These are phyloP conservation scores for Paracorniculantispora psalliotae DNA, from an alignment of 2,329 filamentous ascomycete species.

Conservation along the genomic window DNA sequence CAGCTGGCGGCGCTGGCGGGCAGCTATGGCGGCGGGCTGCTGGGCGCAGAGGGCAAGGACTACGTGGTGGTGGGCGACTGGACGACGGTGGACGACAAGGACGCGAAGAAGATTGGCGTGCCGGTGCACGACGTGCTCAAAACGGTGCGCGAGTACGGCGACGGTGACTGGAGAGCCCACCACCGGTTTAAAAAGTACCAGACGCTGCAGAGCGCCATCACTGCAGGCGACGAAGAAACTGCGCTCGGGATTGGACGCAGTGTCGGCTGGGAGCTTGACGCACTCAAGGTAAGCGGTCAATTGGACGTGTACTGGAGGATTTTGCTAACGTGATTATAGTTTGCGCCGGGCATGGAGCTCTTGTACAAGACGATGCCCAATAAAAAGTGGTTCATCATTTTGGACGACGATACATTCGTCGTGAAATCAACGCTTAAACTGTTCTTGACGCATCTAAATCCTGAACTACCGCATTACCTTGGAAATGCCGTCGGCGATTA, in stretches of 20 bases:
- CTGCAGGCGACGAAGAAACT: conserved; percentile 31
- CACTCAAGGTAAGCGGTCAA: conserved; percentile 37
- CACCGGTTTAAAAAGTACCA: conserved; percentile 38
- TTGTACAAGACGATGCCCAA: conserved; percentile 44
- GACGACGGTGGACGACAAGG: conserved; percentile 31
- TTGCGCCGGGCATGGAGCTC: conserved; percentile 50
- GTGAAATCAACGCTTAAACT: conserved; percentile 43
- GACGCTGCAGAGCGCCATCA: conserved; percentile 34
- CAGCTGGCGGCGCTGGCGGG: conserved; percentile 40
- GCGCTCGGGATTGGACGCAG: conserved; percentile 33
- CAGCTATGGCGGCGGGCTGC: conserved; percentile 24
- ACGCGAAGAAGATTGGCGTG: conserved; percentile 27
- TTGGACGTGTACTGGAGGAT: not conserved
- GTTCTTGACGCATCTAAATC: conserved; percentile 46
- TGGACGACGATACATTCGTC: conserved; percentile 55
- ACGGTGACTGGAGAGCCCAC: conserved; percentile 23
- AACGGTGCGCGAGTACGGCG: conserved; percentile 29
- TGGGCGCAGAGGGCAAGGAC: conserved; percentile 34
- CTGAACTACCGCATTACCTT: conserved; percentile 43
- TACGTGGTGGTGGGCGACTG: conserved; percentile 50
- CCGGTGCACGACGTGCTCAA: conserved; percentile 39
- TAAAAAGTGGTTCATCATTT: conserved; percentile 56
- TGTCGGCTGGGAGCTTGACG: conserved; percentile 46
- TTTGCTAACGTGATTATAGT: conserved; percentile 31
- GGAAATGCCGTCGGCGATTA: conserved; percentile 55